These are phyloP conservation scores for Flueggea neowawraea DNA, from an alignment of 441 rosid genomes.

Conservation along the genomic window DNA sequence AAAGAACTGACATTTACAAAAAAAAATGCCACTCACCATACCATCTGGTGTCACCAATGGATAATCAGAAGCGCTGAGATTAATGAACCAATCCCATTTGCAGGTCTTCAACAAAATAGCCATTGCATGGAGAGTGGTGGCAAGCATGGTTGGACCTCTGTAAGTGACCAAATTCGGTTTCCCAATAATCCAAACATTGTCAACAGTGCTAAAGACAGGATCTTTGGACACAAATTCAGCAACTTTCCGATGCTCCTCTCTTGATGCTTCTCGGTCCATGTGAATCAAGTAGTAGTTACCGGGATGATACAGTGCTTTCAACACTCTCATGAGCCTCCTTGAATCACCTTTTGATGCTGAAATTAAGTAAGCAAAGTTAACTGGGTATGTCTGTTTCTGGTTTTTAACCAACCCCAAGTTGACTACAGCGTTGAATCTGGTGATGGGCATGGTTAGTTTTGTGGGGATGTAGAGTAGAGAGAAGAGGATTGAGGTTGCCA, in stretches of 20 bases:
- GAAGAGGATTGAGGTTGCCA: constrained; percentile 47
- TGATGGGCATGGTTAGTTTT: constrained; percentile 31
- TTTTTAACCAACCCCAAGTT: constrained; percentile 7
- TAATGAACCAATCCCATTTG: constrained; percentile 87
- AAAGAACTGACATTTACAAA: not conserved
- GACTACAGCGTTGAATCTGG: constrained; percentile 20
- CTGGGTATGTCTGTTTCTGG: constrained; percentile 58
- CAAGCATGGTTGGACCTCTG: constrained; percentile 73
- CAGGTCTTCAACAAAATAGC: constrained; percentile 66
- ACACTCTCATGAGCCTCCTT: constrained; percentile 57
- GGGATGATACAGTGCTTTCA: constrained; percentile 87
- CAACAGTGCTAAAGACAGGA: constrained; percentile 54
- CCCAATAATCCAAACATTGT: constrained; percentile 81
- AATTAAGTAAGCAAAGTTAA: constrained; percentile 81
- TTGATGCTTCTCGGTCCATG: constrained; percentile 67
- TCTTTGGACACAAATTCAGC: constrained; percentile 50
- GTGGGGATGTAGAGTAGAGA: constrained; percentile 47
- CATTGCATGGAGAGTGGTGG: constrained; percentile 68
- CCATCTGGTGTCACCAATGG: constrained; percentile 84
- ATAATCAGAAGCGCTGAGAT: constrained; percentile 79
- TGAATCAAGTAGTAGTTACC: constrained; percentile 83
- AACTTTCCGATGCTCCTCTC: constrained; percentile 50
- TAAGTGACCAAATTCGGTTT: constrained; percentile 64
- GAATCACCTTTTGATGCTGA: constrained; percentile 69
- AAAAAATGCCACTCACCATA: constrained; percentile 46